These are phyloP conservation scores for Trichosporon faecale DNA, from an alignment of 1,284 basidiomycete genomes.

Conservation along the genomic window DNA sequence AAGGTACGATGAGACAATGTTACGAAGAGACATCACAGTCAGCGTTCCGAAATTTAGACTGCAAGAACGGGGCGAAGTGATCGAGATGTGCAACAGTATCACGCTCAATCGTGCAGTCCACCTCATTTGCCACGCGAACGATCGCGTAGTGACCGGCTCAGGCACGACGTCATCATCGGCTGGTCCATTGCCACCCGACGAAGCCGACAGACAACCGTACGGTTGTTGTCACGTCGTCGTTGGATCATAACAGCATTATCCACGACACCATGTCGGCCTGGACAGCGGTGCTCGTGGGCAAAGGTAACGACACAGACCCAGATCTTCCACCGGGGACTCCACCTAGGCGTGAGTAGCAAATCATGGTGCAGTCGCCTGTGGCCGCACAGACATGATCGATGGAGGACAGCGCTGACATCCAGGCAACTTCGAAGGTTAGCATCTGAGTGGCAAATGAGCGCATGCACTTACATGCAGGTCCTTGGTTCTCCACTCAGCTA, in stretches of 20 bases:
- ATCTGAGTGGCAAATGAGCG: not conserved
- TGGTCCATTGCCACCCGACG: not conserved
- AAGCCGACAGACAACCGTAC: not conserved
- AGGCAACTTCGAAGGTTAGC: slow-evolving; percentile 12
- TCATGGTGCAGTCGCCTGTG: not conserved
- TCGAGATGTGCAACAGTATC: not conserved
- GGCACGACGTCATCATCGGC: slow-evolving; percentile 8
- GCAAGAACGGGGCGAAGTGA: not conserved
- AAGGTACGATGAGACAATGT: not conserved
- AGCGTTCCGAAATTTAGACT: not conserved
- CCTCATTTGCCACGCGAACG: slow-evolving; percentile 4
- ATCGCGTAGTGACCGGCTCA: not conserved
- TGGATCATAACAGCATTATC: not conserved
- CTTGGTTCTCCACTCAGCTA: slow-evolving; percentile 76
- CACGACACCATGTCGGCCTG: slow-evolving; percentile 7
- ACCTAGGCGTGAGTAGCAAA: not conserved
- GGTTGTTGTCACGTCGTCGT: slow-evolving; percentile 1
- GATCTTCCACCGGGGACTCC: not conserved
- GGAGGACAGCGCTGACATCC: not conserved
- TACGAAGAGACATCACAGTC: not conserved
- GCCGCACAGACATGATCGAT: not conserved
- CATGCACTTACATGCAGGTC: slow-evolving; percentile 24
- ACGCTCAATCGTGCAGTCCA: not conserved
- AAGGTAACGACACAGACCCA: not conserved
- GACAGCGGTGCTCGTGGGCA: slow-evolving; percentile 10